These are phyloP conservation scores for Argentina anserina DNA, from an alignment of 306 rosid species.

Conservation along the genomic window DNA sequence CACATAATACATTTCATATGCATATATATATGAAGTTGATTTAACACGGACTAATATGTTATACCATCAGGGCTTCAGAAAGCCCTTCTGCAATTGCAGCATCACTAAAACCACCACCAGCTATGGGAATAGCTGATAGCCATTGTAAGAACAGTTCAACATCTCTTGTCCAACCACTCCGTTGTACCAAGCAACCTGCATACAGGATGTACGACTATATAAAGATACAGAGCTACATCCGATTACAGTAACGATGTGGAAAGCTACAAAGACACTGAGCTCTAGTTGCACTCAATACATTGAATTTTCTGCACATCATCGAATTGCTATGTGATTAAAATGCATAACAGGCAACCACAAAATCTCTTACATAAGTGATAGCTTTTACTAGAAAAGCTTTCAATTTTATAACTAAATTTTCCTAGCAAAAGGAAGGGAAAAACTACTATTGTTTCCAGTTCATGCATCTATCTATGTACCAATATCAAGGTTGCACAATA, in stretches of 20 bases:
- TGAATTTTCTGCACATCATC: neutral
- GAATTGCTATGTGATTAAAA: neutral
- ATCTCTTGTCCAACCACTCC: constrained; percentile 92
- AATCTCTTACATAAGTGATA: neutral
- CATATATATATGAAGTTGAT: neutral
- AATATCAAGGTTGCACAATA: neutral
- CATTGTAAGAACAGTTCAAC: constrained; percentile 62
- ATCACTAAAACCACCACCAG: constrained; percentile 90
- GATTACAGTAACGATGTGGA: neutral
- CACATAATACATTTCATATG: neutral
- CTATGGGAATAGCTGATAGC: constrained; percentile 75
- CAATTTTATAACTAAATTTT: neutral
- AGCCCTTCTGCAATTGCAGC: constrained; percentile 99
- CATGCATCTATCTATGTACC: neutral
- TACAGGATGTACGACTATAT: constrained; percentile 18
- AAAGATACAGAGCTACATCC: neutral
- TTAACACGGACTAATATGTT: constrained; percentile 6
- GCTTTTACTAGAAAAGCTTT: neutral
- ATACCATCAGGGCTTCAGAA: constrained; percentile 90
- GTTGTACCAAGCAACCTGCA: constrained; percentile 78
- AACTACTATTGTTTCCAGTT: neutral
- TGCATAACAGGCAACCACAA: neutral
- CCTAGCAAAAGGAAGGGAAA: constrained; percentile 1
- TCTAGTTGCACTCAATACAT: neutral
- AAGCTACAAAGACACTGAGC: neutral